Evolutionary conservation across 2,329 filamentous ascomycete genomes (phyloP).

Genomic region (Coniochaeta hoffmannii): DNA sequence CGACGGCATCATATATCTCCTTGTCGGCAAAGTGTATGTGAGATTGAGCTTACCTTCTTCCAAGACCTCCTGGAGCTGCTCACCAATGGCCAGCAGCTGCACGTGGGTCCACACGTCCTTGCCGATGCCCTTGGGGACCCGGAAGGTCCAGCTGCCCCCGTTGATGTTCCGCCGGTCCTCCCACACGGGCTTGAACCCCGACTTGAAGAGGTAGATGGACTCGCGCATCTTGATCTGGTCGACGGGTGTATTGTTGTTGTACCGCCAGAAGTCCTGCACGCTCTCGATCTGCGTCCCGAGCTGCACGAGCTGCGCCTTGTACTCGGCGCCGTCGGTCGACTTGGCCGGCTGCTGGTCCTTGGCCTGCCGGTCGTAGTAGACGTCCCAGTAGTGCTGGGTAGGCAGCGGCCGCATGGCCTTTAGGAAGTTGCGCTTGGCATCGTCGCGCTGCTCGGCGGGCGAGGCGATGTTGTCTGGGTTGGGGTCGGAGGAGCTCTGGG

Average conservation of each 20-base stretch:
- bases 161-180: slow-evolving; percentile 80
- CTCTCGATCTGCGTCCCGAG: slow-evolving; percentile 64
- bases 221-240: slow-evolving; percentile 70
- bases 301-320: slow-evolving; percentile 52
- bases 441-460: slow-evolving; percentile 65
- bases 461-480: slow-evolving; percentile 56
- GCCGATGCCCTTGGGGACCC: slow-evolving; percentile 68
- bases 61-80: slow-evolving; percentile 67
- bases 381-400: slow-evolving; percentile 74
- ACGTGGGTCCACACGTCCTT: slow-evolving; percentile 76
- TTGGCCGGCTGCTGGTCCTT: slow-evolving; percentile 32
- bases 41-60: slow-evolving; percentile 51
- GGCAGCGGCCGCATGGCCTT: slow-evolving; percentile 65
- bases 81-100: slow-evolving; percentile 74
- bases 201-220: slow-evolving; percentile 73
- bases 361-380: slow-evolving; percentile 55
- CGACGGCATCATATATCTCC: no score
- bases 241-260: slow-evolving; percentile 75
- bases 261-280: slow-evolving; percentile 78
- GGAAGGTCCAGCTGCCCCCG: slow-evolving; percentile 89
- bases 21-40: no score
- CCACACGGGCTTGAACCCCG: slow-evolving; percentile 70
- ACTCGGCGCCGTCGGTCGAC: slow-evolving; percentile 31
- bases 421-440: slow-evolving; percentile 77
- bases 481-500: slow-evolving; percentile 49